phyloP scores from a whole-genome alignment of 2,329 filamentous ascomycete genomes.

The Ophiostoma triangulosporum region DNA sequence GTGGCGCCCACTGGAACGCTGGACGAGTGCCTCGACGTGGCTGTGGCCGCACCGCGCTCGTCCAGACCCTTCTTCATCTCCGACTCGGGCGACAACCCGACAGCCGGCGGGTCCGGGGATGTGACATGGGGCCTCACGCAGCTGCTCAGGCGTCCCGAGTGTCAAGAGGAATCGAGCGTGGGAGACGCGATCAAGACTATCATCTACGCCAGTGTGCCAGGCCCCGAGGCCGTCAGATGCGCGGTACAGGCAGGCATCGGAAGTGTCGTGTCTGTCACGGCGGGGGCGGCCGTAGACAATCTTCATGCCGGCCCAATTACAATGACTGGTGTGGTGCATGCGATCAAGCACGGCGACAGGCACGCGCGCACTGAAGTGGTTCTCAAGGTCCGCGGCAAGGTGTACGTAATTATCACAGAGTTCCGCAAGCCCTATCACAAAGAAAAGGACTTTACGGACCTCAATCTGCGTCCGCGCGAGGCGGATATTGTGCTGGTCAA shows the following conservation, averaged over 20 bases:
- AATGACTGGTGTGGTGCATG: constrained; percentile 35
- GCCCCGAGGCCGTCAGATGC: constrained; percentile 27
- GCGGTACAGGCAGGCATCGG: constrained; percentile 33
- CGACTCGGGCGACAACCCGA: constrained; percentile 42
- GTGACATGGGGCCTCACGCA: constrained; percentile 36
- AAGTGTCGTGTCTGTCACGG: constrained; percentile 34
- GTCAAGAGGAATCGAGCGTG: constrained; percentile 18
- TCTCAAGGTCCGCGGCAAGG: constrained; percentile 27
- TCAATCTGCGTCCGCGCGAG: constrained; percentile 30
- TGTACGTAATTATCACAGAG: constrained; percentile 38
- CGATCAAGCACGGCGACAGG: constrained; percentile 35
- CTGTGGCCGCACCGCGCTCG: constrained; percentile 24
- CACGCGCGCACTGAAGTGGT: constrained; percentile 35
- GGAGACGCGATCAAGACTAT: constrained; percentile 22
- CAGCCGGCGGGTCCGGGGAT: constrained; percentile 39
- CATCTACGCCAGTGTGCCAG: constrained; percentile 40
- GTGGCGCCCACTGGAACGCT: constrained; percentile 37
- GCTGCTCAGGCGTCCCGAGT: constrained; percentile 31
- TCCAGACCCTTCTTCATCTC: constrained; percentile 37
- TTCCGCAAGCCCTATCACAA: constrained; percentile 40
- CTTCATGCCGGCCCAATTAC: constrained; percentile 34
- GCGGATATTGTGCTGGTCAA: constrained; percentile 40
- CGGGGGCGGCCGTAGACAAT: constrained; percentile 35
- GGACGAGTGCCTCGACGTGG: constrained; percentile 31
- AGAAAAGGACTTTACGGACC: constrained; percentile 36